phyloP scores from a whole-genome alignment of 192 early-diverging fungal genomes.

The Ambispora gerdemannii region DNA sequence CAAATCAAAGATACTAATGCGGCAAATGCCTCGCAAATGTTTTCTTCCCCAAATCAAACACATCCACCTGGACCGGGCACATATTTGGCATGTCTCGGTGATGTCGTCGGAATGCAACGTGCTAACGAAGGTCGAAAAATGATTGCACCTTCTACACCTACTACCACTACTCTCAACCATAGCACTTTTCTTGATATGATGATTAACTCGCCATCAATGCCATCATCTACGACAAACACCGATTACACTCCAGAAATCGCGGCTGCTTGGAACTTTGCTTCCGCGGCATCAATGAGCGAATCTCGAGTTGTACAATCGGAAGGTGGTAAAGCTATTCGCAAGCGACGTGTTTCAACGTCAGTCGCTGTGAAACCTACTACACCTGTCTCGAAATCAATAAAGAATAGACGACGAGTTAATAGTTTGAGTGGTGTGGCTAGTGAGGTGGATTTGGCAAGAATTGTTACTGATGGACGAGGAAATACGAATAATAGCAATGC shows the following conservation, averaged over 20 bases:
- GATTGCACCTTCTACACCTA: slow-evolving; percentile 33
- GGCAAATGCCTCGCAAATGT: slow-evolving; percentile 28
- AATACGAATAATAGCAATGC: slow-evolving; percentile 27
- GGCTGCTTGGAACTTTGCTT: slow-evolving; percentile 32
- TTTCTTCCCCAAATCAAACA: slow-evolving; percentile 37
- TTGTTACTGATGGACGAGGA: slow-evolving; percentile 32
- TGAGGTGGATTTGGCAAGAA: slow-evolving; percentile 39
- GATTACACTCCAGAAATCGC: neutral
- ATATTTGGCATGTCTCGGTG: slow-evolving; percentile 71
- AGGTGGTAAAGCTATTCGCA: slow-evolving; percentile 34
- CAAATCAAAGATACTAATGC: slow-evolving; percentile 57
- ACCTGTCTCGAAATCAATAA: slow-evolving; percentile 29
- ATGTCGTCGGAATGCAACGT: slow-evolving; percentile 72
- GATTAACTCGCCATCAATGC: slow-evolving; percentile 12
- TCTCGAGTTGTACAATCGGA: slow-evolving; percentile 32
- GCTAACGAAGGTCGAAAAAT: slow-evolving; percentile 52
- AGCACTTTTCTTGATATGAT: slow-evolving; percentile 21
- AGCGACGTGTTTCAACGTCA: slow-evolving; percentile 42
- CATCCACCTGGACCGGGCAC: slow-evolving; percentile 44
- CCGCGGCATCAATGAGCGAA: slow-evolving; percentile 26
- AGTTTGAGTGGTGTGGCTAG: slow-evolving; percentile 45
- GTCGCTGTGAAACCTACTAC: slow-evolving; percentile 37
- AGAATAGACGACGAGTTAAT: slow-evolving; percentile 52
- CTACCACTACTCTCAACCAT: slow-evolving; percentile 18
- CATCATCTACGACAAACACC: slow-evolving; percentile 38